Base-by-base conservation (phyloP, 352 stramenopile genomes). In the Phytophthora sojae region DNA sequence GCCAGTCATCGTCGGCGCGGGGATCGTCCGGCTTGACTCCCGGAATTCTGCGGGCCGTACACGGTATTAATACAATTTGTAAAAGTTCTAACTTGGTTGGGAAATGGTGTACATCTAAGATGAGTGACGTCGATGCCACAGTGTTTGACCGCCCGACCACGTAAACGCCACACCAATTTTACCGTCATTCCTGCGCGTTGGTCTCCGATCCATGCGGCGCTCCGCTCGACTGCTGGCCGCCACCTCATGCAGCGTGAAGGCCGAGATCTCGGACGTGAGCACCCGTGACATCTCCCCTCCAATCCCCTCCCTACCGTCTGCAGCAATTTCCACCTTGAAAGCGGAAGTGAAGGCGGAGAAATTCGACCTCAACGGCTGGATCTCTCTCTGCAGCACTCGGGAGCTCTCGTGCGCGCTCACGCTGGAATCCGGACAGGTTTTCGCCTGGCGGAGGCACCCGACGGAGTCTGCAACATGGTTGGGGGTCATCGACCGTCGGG, bases 401-500 rank as follows among this genome's bases (percentile, higher is more conserved):
- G 77, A 86, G 69, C 76, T 89, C 14, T 89, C 77, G 17, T 86
- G 75, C 57, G 61, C 69, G 9, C 64, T 87, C 14, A 88, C 82
- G 45, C 70, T 87, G 14, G 71, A 82, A 42, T 88, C 82, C 2
- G 80, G 82, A 4, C 80, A 90, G 51, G 77, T 86, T 61, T 90
- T 90, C 47, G 65, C 76, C 0, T 88, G 82, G 82, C 52, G 35
- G n/a, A 64, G 0, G 23, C 56, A 68, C 23, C 57, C 35, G 29
- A 55, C 17, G 15, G 14, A 72, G 21, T 39, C 4, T 12, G 25
- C 54, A 59, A 63, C 61, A 37, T 96, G 83, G 80, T 51, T 80
- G 14, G 88, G 89, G 55, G 82, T 93, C 15, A 35, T 96, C 0
- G 69, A 64, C 0, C 65, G 73, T 3, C 45, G 64, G 2, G 80